phyloP scores from a whole-genome alignment of 108 stramenopile genomes.

The Pseudonitzschia pungens region DNA sequence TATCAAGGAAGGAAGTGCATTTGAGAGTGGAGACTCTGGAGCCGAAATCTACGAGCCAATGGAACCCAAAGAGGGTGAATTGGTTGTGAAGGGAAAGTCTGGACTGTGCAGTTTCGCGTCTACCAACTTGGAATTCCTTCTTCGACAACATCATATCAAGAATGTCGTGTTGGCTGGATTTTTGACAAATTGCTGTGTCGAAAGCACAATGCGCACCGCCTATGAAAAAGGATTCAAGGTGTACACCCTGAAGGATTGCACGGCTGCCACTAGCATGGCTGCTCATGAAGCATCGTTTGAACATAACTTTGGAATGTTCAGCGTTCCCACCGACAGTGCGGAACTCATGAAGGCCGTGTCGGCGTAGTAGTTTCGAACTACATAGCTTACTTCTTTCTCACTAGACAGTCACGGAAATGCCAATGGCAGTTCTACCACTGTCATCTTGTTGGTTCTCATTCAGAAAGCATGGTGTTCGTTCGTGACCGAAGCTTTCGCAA shows the following conservation, averaged over 20 bases:
- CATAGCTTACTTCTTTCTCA: too few species aligned
- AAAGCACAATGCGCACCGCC: conserved; percentile 74
- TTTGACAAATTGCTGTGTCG: conserved; percentile 82
- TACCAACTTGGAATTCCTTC: conserved; percentile 73
- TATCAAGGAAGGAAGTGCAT: conserved; percentile 61
- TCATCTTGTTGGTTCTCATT: too few species aligned
- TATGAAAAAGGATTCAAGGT: conserved; percentile 77
- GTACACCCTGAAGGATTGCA: conserved; percentile 70
- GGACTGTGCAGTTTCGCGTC: conserved; percentile 72
- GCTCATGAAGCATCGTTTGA: conserved; percentile 66
- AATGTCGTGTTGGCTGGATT: conserved; percentile 68
- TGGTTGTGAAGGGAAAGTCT: conserved; percentile 71
- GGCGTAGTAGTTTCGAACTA: neutral
- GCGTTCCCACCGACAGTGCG: conserved; percentile 48
- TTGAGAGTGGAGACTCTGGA: conserved; percentile 55
- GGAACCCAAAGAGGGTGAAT: conserved; percentile 50
- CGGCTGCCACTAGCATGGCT: conserved; percentile 59
- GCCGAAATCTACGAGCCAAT: conserved; percentile 51
- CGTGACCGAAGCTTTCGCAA: too few species aligned
- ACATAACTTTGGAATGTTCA: conserved; percentile 79
- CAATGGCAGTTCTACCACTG: too few species aligned
- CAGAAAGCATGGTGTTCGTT: too few species aligned
- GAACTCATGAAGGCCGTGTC: conserved; percentile 42
- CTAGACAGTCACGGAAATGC: neutral
- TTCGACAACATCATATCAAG: conserved; percentile 55